Evolutionary conservation across 73 alveolate genomes (phyloP), one percentile per base, ranked within the genome.

Genomic region (Durusdinium trenchii): DNA sequence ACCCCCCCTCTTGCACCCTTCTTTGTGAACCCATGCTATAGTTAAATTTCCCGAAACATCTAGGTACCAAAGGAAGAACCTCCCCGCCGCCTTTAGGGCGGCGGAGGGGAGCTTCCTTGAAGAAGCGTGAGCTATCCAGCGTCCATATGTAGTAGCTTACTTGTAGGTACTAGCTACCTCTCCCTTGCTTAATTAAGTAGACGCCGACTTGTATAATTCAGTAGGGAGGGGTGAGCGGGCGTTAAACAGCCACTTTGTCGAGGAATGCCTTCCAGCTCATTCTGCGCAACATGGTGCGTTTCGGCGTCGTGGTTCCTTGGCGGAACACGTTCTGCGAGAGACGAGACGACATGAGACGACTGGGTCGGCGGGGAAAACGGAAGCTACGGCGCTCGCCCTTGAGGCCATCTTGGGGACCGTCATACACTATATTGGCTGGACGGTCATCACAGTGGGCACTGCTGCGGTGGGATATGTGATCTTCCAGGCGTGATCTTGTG

Each of bases 231-330:
- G 28, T 54, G 28, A 54, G 28, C 9, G 28, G 64, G 20, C 64
- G 20, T 54, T 20, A 9, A 9, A 20, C 9, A 12, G 64, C 64
- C 64, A 12, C 20, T 54, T 54, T 64, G 16, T 50, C 10, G 18
- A 91, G 97, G 96, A 99, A 99, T 64, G 99, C 99, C 32, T 99
- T 99, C 99, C 99, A 99, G 83, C 99, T 99, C 52, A 99, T 99
- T 84, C 73, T 99, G 54, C 99, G 99, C 94, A 99, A 99, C 99
- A 99, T 99, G 67, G 99, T 99, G 60, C 99, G 99, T 89, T 99
- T 99, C 95, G 95, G 99, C 10, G 99, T 99, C 50, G 99, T 99
- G 40, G 99, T 48, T 50, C 9, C 95, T 43, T 48, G 95, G 85
- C 61, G 3, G 7, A 40, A 12, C 12, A n/a, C 38, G 54, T 30